Base-by-base conservation (phyloP, 202 grass and related monocot species). In the Schoenoplectus triqueter region DNA sequence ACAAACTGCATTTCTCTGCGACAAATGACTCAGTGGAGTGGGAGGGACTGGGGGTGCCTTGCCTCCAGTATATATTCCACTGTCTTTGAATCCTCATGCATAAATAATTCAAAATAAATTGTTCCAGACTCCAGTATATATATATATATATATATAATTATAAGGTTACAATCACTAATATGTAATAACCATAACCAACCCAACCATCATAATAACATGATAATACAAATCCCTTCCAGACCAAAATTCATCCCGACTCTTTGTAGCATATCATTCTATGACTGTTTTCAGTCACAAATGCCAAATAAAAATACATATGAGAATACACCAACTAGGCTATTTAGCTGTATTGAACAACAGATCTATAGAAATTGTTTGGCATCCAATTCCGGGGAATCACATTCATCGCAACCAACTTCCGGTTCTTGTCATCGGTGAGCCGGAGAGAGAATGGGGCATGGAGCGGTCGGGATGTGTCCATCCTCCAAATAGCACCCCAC, bases 351-450 rank as follows among this genome's bases (percentile, higher is more conserved):
- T 97, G 92, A 57, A 94, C 61, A 48, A 81, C 78, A 61, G 95
- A 94, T 2, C 70, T 48, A 80, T 97, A 97, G 40, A 85, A 13
- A 48, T 86, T 67, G 87, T 87, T 87, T 5, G 90, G 87, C 11
- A 13, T 63, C 94, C 94, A 97, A 66, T 94, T 93, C 1, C 73
- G 84, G 20, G 92, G 95, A 69, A 97, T 97, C 72, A 91, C 89
- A 11, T 94, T 67, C 5, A 59, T 59, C 7, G 92, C 95, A 13
- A 94, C 90, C 57, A 97, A 70, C 21, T 31, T 86, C 87, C 59
- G 85, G 73, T 88, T 87, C 80, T 91, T 91, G 48, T 89, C 85
- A 78, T 78, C 85, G 74, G 89, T 87, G 52, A 93, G 82, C 75
- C 90, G 89, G 65, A 97, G 60, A 0, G 95, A 94, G 80, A 93